Evolutionary conservation across 2,329 filamentous ascomycete species (phyloP).

Genomic region (Talaromyces sp.): DNA sequence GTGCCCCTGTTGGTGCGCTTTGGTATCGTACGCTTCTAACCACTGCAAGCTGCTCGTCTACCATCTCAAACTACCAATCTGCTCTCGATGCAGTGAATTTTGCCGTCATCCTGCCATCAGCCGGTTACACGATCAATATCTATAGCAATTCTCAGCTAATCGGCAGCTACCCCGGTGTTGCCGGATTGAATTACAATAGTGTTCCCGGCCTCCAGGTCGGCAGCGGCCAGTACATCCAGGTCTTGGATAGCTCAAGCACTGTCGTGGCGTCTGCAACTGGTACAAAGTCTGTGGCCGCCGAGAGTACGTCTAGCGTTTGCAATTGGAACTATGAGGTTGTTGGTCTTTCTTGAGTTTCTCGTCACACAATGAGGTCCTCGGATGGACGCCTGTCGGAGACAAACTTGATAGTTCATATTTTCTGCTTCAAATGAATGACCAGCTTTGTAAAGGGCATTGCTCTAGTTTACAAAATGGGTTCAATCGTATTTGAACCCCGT

Average conservation of each 20-base stretch:
- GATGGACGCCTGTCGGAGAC: background rate
- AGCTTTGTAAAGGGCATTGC: background rate
- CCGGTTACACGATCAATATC: constrained; percentile 10
- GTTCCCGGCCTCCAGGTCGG: constrained; percentile 7
- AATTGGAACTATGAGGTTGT: constrained; percentile 16
- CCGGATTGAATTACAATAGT: constrained; percentile 9
- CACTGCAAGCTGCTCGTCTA: constrained; percentile 8
- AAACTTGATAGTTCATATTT: background rate
- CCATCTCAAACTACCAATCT: constrained; percentile 7
- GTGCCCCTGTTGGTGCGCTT: background rate
- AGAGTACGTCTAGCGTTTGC: constrained; percentile 8
- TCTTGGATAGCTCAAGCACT: background rate
- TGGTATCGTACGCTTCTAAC: constrained; percentile 15
- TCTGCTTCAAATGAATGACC: background rate
- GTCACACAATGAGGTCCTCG: background rate
- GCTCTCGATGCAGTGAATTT: constrained; percentile 11
- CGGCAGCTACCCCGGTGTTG: background rate
- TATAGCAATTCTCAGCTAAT: constrained; percentile 8
- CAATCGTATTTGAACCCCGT: background rate
- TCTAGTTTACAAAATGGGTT: background rate
- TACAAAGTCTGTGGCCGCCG: constrained; percentile 5
- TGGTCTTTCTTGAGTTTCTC: background rate
- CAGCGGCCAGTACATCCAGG: background rate
- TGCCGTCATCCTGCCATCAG: constrained; percentile 9
- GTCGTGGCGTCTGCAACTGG: constrained; percentile 3